Percentiles rank a stretch among this genome's conserved stretches.
These are phyloP conservation scores for Aspergillus spinulosporus DNA, from an alignment of 2,329 filamentous ascomycete genomes.

Conservation along the genomic window DNA sequence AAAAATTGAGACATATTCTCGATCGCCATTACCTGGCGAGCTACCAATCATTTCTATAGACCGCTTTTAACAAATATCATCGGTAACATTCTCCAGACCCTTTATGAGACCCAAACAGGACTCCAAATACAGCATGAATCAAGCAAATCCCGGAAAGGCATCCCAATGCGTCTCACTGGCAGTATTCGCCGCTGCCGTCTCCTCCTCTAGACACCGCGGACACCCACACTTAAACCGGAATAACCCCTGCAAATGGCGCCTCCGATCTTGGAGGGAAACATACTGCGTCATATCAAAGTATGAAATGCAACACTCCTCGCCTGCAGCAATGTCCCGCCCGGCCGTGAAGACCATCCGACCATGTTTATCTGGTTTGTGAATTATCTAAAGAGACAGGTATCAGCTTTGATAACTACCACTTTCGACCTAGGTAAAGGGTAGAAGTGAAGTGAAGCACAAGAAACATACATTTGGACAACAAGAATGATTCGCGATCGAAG, in stretches of 20 bases:
- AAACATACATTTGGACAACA: constrained; percentile 24
- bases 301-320: constrained; percentile 37
- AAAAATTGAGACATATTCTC: too few species aligned
- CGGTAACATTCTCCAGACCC: too few species aligned
- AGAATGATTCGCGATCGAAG: constrained; percentile 26
- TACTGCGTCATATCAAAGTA: constrained; percentile 33
- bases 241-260: constrained; percentile 27
- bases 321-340: constrained; percentile 28
- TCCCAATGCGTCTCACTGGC: constrained; percentile 17
- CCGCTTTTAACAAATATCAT: too few species aligned
- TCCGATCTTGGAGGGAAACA: constrained; percentile 22
- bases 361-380: constrained; percentile 32
- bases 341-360: constrained; percentile 36
- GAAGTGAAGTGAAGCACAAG: background rate
- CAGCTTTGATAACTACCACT: background rate
- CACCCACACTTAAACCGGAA: constrained; percentile 35
- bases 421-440: background rate
- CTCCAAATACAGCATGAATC: background rate
- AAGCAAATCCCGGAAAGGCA: constrained; percentile 18
- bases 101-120: too few species aligned
- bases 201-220: constrained; percentile 28
- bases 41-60: too few species aligned
- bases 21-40: too few species aligned
- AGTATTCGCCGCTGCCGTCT: constrained; percentile 13
- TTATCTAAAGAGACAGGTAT: constrained; percentile 22